These are phyloP conservation scores for Dovyalis caffra DNA, from an alignment of 345 rosid species.

Conservation along the genomic window DNA sequence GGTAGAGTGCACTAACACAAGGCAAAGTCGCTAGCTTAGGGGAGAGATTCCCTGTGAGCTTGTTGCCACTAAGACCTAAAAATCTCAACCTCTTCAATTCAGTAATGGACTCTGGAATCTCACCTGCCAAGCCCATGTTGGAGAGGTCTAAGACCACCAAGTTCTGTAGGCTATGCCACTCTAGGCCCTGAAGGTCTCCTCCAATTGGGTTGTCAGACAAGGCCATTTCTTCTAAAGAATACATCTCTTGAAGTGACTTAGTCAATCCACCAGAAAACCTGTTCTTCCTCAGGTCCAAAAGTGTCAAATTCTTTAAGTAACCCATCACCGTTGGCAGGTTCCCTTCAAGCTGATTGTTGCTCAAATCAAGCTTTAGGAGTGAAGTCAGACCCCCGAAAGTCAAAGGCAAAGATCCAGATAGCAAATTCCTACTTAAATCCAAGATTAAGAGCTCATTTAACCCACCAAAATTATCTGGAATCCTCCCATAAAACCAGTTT, in stretches of 20 bases:
- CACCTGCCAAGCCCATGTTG: conserved; percentile 49
- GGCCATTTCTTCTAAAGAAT: conserved; percentile 60
- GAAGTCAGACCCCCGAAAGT: conserved; percentile 55
- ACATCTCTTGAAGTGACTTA: conserved; percentile 51
- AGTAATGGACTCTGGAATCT: conserved; percentile 57
- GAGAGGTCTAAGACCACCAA: conserved; percentile 70
- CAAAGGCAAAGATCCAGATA: conserved; percentile 63
- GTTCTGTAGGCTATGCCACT: conserved; percentile 58
- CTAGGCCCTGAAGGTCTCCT: conserved; percentile 45
- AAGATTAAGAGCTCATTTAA: conserved; percentile 58
- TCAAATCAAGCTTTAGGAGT: conserved; percentile 78
- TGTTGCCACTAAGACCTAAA: conserved; percentile 71
- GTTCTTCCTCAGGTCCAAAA: conserved; percentile 77
- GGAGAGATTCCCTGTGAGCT: conserved; percentile 54
- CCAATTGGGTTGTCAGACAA: conserved; percentile 62
- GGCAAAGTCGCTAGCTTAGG: conserved; percentile 65
- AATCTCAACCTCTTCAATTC: conserved; percentile 68
- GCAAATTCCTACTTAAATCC: conserved; percentile 70
- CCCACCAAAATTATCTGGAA: conserved; percentile 53
- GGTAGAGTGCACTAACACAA: conserved; percentile 54
- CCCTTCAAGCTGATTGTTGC: conserved; percentile 65
- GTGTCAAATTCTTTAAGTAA: conserved; percentile 59
- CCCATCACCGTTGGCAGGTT: conserved; percentile 47
- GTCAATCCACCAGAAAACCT: conserved; percentile 64
- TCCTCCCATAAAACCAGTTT: conserved; percentile 55